phyloP scores from a whole-genome alignment of 371 early-diverging fungal genomes.

The Zychaea mexicana region DNA sequence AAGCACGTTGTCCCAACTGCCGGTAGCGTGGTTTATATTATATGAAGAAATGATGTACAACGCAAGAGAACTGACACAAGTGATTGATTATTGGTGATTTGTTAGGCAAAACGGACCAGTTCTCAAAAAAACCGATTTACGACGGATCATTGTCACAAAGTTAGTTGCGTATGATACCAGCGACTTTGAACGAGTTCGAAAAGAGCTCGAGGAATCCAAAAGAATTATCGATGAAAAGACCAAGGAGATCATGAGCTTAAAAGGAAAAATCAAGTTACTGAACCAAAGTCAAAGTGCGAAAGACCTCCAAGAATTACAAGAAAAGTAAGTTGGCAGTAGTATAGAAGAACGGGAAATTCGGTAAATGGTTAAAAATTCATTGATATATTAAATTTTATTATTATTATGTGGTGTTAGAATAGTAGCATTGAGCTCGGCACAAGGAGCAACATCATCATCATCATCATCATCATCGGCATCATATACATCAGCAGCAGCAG shows the following conservation, averaged over 20 bases:
- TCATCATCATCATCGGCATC: background rate
- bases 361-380: background rate
- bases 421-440: background rate
- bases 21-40: too few relatives aligned
- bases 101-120: background rate
- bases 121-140: background rate
- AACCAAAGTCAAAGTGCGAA: background rate
- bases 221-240: background rate
- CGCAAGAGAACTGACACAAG: background rate
- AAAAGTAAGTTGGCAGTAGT: background rate
- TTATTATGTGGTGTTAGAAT: background rate
- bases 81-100: too few relatives aligned
- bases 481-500: too few relatives aligned
- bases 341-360: background rate
- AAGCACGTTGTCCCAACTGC: constrained; percentile 6
- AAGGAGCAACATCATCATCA: too few relatives aligned
- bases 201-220: constrained; percentile 4
- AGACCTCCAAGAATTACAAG: background rate
- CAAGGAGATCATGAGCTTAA: background rate
- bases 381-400: background rate
- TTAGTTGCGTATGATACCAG: constrained; percentile 7
- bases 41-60: too few relatives aligned
- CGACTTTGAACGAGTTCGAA: constrained; percentile 2
- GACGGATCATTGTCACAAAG: background rate
- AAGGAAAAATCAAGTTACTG: background rate